phyloP scores from a whole-genome alignment of 768 basidiomycete genomes.

The Lactarius trivialis region DNA sequence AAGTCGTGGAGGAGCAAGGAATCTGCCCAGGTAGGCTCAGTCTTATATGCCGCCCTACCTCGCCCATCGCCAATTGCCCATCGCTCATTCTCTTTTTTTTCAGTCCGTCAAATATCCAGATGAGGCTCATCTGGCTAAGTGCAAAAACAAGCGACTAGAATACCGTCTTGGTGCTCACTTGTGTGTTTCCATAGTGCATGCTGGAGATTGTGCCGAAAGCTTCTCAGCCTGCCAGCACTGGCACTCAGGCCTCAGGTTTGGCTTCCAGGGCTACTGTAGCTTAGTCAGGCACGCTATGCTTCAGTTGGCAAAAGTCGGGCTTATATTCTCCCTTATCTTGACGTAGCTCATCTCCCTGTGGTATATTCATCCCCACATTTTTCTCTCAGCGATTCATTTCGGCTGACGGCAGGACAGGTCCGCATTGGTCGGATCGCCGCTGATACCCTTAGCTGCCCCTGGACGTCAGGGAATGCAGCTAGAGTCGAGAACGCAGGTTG shows the following conservation, averaged over 20 bases:
- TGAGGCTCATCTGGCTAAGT: slow-evolving; percentile 30
- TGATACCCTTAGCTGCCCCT: too few species aligned
- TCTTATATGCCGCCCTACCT: background rate
- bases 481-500: too few species aligned
- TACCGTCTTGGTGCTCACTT: background rate
- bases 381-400: background rate
- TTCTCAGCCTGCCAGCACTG: slow-evolving; percentile 90
- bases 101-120: slow-evolving; percentile 38
- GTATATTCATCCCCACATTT: slow-evolving; percentile 39
- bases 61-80: too few species aligned
- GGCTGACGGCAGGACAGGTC: slow-evolving; percentile 38
- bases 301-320: slow-evolving; percentile 78
- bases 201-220: slow-evolving; percentile 96
- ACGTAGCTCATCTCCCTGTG: slow-evolving; percentile 85
- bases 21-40: slow-evolving; percentile 57
- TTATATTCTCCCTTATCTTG: slow-evolving; percentile 90
- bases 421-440: slow-evolving; percentile 89
- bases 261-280: background rate
- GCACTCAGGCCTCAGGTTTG: slow-evolving; percentile 77
- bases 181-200: slow-evolving; percentile 57
- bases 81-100: background rate
- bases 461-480: too few species aligned
- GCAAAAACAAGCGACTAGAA: background rate
- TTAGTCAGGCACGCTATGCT: background rate
- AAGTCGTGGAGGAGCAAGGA: slow-evolving; percentile 75